These are phyloP conservation scores for Dalechampia spathulata DNA, from an alignment of 441 rosid genomes.

Conservation along the genomic window DNA sequence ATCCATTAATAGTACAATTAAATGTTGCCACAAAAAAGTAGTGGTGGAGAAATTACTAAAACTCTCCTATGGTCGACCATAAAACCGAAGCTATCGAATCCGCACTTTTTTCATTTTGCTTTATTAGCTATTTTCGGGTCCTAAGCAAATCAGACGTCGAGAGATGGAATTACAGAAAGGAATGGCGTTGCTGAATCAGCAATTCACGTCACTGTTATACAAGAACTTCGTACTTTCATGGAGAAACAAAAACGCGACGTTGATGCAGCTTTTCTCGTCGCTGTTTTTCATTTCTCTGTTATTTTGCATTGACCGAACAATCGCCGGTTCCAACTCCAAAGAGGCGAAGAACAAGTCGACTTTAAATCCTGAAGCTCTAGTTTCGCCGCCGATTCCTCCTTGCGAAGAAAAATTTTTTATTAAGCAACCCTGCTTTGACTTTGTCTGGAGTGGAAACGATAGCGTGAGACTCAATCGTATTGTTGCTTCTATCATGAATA, in stretches of 20 bases:
- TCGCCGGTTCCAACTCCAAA: conserved; percentile 19
- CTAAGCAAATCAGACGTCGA: too few species aligned
- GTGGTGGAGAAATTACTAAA: too few species aligned
- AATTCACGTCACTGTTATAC: conserved; percentile 50
- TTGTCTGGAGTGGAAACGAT: conserved; percentile 84
- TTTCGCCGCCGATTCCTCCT: conserved; percentile 53
- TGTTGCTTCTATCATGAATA: conserved; percentile 46
- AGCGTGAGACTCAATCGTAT: conserved; percentile 32
- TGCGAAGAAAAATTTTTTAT: conserved; percentile 70
- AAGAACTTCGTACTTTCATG: conserved; percentile 80
- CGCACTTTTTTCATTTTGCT: conserved; percentile 13
- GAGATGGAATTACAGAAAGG: conserved; percentile 50
- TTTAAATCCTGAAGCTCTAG: conserved; percentile 40
- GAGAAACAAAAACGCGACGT: conserved; percentile 69
- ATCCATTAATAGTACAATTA: too few species aligned
- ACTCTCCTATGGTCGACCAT: too few species aligned
- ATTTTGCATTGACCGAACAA: conserved; percentile 53
- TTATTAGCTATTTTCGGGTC: too few species aligned
- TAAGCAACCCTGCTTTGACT: conserved; percentile 65
- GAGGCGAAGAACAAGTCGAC: conserved; percentile 29
- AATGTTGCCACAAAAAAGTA: too few species aligned
- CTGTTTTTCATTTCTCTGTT: conserved; percentile 75
- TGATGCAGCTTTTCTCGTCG: conserved; percentile 76
- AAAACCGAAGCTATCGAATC: too few species aligned
- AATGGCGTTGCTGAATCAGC: conserved; percentile 47